These are phyloP conservation scores for Daldinia decipiens DNA, from an alignment of 495 filamentous ascomycete genomes.

Conservation along the genomic window DNA sequence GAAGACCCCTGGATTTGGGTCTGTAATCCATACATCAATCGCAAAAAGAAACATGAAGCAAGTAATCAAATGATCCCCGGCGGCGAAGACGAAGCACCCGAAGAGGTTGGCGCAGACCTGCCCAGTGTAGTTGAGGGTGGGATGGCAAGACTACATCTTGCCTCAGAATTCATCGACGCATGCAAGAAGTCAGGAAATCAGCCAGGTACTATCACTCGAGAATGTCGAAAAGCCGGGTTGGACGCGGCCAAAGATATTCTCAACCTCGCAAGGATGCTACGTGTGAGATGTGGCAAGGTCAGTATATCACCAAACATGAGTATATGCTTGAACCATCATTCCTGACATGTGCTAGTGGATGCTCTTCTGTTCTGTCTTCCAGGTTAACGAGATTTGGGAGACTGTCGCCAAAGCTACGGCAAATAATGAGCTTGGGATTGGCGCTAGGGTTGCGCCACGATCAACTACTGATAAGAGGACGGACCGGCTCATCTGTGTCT, in stretches of 20 bases:
- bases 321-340: slow-evolving; percentile 1
- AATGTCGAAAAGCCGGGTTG: slow-evolving; percentile 62
- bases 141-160: slow-evolving; percentile 49
- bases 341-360: slow-evolving; percentile 69
- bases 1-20: slow-evolving; percentile 74
- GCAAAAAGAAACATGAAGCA: slow-evolving; percentile 32
- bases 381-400: slow-evolving; percentile 72
- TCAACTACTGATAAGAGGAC: slow-evolving; percentile 47
- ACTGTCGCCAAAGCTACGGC: slow-evolving; percentile 70
- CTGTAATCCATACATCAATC: slow-evolving; percentile 61
- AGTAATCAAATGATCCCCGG: slow-evolving; percentile 51
- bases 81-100: slow-evolving; percentile 55
- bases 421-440: slow-evolving; percentile 70
- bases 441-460: slow-evolving; percentile 73
- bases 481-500: slow-evolving; percentile 74
- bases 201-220: slow-evolving; percentile 56
- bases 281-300: slow-evolving; percentile 72
- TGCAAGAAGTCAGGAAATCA: slow-evolving; percentile 42
- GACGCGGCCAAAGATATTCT: slow-evolving; percentile 64
- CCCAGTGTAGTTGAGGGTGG: slow-evolving; percentile 48
- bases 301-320: slow-evolving; percentile 3
- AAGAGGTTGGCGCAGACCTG: slow-evolving; percentile 43
- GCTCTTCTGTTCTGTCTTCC: slow-evolving; percentile 69
- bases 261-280: slow-evolving; percentile 63
- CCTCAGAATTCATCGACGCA: slow-evolving; percentile 47